A percentile compares a stretch with the other conserved stretches of the same genome.
Evolutionary conservation across 805 yeast genomes (phyloP).

Genomic region (Hanseniaspora clermontiae): DNA sequence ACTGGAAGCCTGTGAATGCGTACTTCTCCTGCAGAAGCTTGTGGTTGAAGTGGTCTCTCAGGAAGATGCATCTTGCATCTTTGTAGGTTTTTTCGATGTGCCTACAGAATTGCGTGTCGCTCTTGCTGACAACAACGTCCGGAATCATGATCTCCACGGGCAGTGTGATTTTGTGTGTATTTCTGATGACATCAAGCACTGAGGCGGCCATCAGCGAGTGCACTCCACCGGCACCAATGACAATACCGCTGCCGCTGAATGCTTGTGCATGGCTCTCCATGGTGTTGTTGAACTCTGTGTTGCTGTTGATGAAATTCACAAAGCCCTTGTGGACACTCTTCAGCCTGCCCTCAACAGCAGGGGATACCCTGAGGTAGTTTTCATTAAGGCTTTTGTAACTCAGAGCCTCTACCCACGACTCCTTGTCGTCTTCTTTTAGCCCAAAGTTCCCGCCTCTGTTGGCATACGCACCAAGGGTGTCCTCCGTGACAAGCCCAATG

Average conservation of each 20-base stretch:
- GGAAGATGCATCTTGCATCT: constrained; percentile 55
- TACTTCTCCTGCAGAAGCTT: constrained; percentile 35
- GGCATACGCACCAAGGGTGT: background rate
- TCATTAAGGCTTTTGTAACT: background rate
- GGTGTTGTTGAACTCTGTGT: background rate
- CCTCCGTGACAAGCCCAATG: background rate
- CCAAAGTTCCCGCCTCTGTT: background rate
- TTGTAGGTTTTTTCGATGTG: constrained; percentile 32
- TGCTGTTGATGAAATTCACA: background rate
- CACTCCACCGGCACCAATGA: constrained; percentile 68
- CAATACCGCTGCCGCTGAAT: constrained; percentile 34
- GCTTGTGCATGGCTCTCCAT: background rate
- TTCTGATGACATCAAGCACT: constrained; percentile 49
- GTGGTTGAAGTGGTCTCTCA: constrained; percentile 43
- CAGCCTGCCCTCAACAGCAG: background rate
- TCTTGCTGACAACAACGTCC: constrained; percentile 42
- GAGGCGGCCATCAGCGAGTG: constrained; percentile 59
- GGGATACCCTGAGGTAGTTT: background rate
- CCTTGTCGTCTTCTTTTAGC: background rate
- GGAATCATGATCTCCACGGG: constrained; percentile 76
- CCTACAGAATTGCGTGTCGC: constrained; percentile 49
- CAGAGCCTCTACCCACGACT: background rate
- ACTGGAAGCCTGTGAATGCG: constrained; percentile 50
- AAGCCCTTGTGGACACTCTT: background rate
- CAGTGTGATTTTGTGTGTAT: constrained; percentile 38